These are phyloP conservation scores for Brassica rapa DNA, from an alignment of 345 rosid genomes.

Conservation along the genomic window DNA sequence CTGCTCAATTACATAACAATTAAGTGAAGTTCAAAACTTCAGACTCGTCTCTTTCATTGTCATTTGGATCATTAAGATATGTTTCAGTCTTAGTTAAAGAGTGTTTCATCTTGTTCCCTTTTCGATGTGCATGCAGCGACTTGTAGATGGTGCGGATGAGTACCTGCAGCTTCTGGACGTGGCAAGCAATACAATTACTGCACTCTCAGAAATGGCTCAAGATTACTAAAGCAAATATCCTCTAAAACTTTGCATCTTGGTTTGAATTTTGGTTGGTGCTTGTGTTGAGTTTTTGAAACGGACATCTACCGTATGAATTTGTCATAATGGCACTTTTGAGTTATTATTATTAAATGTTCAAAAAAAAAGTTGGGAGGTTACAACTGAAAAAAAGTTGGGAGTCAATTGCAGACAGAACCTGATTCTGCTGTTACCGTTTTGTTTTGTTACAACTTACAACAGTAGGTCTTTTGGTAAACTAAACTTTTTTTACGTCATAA, in stretches of 20 bases:
- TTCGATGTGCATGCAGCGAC: slow-evolving; percentile 58
- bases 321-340: slow-evolving; percentile 5
- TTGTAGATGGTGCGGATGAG: slow-evolving; percentile 94
- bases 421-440: slow-evolving; percentile 2
- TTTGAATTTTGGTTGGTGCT: background rate
- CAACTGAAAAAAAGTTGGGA: background rate
- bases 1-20: background rate
- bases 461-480: background rate
- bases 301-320: slow-evolving; percentile 1
- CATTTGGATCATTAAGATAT: background rate
- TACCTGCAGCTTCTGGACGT: slow-evolving; percentile 90
- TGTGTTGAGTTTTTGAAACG: background rate
- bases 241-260: slow-evolving; percentile 7
- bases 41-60: background rate
- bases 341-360: background rate
- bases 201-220: slow-evolving; percentile 74
- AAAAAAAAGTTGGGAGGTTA: background rate
- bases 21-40: background rate
- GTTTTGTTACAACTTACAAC: background rate
- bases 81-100: background rate
- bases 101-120: background rate
- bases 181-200: slow-evolving; percentile 65
- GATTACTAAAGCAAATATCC: slow-evolving; percentile 38
- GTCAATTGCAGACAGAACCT: background rate
- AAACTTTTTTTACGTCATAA: background rate